Evolutionary conservation across 2,329 filamentous ascomycete species (phyloP), one percentile per base, ranked within the genome.

Genomic region (Cordyceps farinosa): DNA sequence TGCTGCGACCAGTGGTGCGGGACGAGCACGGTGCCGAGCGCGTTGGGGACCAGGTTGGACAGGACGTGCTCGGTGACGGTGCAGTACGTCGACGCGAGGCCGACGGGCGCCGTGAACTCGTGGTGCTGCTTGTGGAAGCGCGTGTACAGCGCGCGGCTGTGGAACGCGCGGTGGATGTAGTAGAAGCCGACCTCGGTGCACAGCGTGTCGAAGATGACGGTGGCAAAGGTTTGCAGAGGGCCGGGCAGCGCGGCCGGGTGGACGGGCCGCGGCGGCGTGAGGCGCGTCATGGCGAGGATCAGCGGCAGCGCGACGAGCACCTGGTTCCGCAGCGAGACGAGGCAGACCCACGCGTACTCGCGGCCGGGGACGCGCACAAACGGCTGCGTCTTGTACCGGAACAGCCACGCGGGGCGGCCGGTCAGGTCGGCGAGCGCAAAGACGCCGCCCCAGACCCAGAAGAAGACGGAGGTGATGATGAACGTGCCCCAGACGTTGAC

Each of bases 61-160:
- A 82, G 65, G 3, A 84, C 65, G 67, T 83, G 80, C 69, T 84
- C 82, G 40, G 80, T 66, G 1, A 80, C 79, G 66, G 82, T 81
- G 1, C 80, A 80, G 65, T 82, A 84, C 64, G 83, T 79, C 1
- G 81, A 77, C 0, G 82, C 77, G 3, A 84, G 70, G 0, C 80
- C 78, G 3, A 84, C 77, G 2, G 81, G 82, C 1, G 81, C 80
- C 0, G 77, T 79, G 71, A 83, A 84, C 34, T 73, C 72, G 72
- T 84, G 82, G 69, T 84, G 82, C 45, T 74, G 74, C 64, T 83
- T 83, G 73, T 84, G 82, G 65, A 84, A 77, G 36, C 67, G 67
- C 13, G 70, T 68, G 74, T 84, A 84, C 10, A 82, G 69, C 10
- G 60, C 64, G 1, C 75, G 78, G 9, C 73, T 69, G 69, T 84